Conservation (phyloP, 2,329 filamentous ascomycete species). For the Epichloe typhina region DNA sequence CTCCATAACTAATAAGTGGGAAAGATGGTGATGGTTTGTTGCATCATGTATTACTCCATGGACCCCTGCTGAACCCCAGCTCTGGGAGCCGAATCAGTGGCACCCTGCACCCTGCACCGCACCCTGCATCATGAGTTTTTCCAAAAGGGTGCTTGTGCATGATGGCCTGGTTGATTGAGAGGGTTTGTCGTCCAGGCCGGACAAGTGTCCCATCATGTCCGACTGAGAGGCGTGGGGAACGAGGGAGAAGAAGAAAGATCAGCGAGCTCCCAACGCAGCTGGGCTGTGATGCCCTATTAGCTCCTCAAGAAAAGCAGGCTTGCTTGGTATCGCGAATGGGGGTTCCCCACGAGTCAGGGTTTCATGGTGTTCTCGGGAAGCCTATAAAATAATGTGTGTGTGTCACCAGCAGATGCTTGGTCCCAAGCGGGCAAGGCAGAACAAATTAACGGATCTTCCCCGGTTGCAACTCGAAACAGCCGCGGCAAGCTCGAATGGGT, state of each 20-base stretch:
- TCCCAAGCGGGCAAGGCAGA: neutral
- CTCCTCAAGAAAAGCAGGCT: neutral
- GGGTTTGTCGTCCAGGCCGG: neutral
- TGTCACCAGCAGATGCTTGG: neutral
- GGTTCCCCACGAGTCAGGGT: neutral
- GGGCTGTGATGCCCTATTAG: neutral
- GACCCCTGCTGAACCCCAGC: neutral
- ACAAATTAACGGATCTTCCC: neutral
- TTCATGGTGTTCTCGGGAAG: neutral
- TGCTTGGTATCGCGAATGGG: neutral
- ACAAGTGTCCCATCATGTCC: neutral
- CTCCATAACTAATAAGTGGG: no score
- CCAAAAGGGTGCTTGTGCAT: neutral
- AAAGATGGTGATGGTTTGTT: no score
- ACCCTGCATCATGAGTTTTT: neutral
- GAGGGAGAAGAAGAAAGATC: neutral
- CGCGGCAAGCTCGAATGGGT: neutral
- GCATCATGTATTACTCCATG: no score
- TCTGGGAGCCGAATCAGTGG: neutral
- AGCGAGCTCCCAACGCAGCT: neutral
- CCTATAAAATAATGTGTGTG: neutral
- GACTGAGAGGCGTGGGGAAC: neutral
- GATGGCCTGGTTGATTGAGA: neutral
- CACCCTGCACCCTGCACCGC: neutral
- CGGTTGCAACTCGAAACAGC: neutral